Percentiles rank a stretch among this genome's conserved stretches.
phyloP scores from a whole-genome alignment of 1,284 basidiomycete genomes.

The Microbotryum saponariae region DNA sequence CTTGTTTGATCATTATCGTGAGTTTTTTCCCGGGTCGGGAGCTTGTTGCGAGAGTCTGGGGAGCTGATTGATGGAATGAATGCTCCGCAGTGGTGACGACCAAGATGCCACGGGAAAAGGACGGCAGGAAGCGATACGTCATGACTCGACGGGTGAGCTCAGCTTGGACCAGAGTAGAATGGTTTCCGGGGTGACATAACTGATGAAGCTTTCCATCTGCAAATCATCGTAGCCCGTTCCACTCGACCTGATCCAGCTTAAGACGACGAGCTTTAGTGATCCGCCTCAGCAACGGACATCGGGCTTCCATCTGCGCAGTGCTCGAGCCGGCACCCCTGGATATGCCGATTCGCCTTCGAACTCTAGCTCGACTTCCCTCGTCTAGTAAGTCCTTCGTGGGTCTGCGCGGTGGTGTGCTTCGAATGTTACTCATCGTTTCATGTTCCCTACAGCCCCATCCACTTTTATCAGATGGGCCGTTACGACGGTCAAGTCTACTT shows the following conservation, averaged over 20 bases:
- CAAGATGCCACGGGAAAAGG: slow-evolving; percentile 55
- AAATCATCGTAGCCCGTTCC: slow-evolving; percentile 63
- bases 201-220: not conserved
- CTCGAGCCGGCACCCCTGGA: slow-evolving; percentile 1
- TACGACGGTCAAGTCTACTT: slow-evolving; percentile 57
- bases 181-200: too few species aligned
- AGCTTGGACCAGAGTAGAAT: not conserved
- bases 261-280: slow-evolving; percentile 70
- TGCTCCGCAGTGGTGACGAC: slow-evolving; percentile 67
- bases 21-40: slow-evolving; percentile 38
- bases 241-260: slow-evolving; percentile 61
- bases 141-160: slow-evolving; percentile 65
- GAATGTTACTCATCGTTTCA: slow-evolving; percentile 46
- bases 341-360: not conserved
- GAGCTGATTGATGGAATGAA: too few species aligned
- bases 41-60: too few species aligned
- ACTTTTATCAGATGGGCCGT: slow-evolving; percentile 75
- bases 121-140: slow-evolving; percentile 57
- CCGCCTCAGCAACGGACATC: slow-evolving; percentile 43
- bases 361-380: not conserved
- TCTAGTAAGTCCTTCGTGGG: not conserved
- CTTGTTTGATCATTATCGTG: slow-evolving; percentile 86
- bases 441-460: slow-evolving; percentile 65
- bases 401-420: slow-evolving; percentile 3
- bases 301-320: slow-evolving; percentile 30